phyloP scores from a whole-genome alignment of 768 basidiomycete species.

The Kwoniella sp. region DNA sequence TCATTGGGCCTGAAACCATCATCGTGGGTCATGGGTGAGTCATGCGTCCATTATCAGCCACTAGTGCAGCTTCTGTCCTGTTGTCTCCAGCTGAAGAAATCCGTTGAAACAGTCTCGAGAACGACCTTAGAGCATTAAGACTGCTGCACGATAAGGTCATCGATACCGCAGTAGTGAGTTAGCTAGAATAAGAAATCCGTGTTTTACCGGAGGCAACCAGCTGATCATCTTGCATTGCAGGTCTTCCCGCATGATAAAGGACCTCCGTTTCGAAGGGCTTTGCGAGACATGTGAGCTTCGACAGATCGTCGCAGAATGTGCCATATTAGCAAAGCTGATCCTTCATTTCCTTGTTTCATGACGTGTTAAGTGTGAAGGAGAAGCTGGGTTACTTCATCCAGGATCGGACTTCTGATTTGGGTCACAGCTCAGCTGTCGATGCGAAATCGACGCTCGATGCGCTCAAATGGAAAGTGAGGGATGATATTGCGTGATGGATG shows the following conservation, averaged over 20 bases:
- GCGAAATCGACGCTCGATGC: conserved; percentile 84
- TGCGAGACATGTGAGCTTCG: conserved; percentile 73
- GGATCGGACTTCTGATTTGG: conserved; percentile 68
- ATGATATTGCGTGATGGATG: conserved; percentile 54
- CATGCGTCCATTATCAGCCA: background rate
- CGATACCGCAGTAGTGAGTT: conserved; percentile 70
- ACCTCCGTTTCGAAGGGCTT: conserved; percentile 71
- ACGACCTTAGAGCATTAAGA: conserved; percentile 86
- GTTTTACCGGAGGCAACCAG: background rate
- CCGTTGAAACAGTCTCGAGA: conserved; percentile 70
- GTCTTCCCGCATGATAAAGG: conserved; percentile 85
- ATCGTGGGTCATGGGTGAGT: conserved; percentile 67
- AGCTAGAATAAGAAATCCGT: background rate
- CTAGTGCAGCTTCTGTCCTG: background rate
- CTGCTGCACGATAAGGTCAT: conserved; percentile 80
- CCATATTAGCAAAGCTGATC: background rate
- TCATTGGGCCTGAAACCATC: conserved; percentile 79
- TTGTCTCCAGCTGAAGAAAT: background rate
- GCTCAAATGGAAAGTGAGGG: conserved; percentile 76
- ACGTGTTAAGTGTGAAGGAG: conserved; percentile 73
- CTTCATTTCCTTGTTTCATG: background rate
- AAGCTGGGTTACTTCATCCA: conserved; percentile 81
- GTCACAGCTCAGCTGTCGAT: conserved; percentile 90
- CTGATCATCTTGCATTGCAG: conserved; percentile 17
- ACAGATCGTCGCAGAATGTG: background rate